Evolutionary conservation across 805 yeast species (phyloP).

Genomic region (Ogataea parapolymorpha): DNA sequence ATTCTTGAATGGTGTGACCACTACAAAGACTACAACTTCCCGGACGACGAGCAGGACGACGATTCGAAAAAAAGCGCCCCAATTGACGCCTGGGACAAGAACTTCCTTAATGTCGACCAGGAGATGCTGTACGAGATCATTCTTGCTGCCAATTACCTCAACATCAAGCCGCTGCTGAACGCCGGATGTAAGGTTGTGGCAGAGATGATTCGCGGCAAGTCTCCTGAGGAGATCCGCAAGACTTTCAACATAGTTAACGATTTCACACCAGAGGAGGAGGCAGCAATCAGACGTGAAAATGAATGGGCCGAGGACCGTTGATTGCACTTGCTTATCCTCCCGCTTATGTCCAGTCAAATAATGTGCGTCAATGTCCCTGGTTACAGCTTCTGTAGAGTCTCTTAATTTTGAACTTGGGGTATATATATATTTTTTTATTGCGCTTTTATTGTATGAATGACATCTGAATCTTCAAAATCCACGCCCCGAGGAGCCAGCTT

Average conservation of each 20-base stretch:
- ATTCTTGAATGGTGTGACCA: constrained; percentile 97
- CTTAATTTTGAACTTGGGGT: neutral
- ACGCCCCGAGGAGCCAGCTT: constrained; percentile 12
- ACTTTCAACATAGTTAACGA: constrained; percentile 79
- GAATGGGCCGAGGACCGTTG: constrained; percentile 89
- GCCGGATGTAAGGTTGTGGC: constrained; percentile 82
- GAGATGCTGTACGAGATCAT: constrained; percentile 82
- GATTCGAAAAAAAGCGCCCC: constrained; percentile 87
- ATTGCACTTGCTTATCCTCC: neutral
- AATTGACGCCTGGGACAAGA: constrained; percentile 93
- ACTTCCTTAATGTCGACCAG: constrained; percentile 89
- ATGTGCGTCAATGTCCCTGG: neutral
- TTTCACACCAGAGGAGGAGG: constrained; percentile 84
- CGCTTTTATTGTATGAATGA: constrained; percentile 5
- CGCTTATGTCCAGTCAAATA: neutral
- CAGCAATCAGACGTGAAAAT: constrained; percentile 81
- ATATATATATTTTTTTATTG: neutral
- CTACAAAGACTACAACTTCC: constrained; percentile 76
- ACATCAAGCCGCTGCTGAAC: constrained; percentile 69
- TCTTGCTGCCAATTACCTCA: constrained; percentile 75
- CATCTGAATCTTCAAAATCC: constrained; percentile 8
- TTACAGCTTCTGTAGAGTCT: neutral
- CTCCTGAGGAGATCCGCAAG: constrained; percentile 77
- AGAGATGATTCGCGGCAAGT: constrained; percentile 76
- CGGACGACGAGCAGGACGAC: constrained; percentile 76